These are phyloP conservation scores for Ceratocystis cacaofunesta DNA, from an alignment of 2,329 filamentous ascomycete species.

Conservation along the genomic window DNA sequence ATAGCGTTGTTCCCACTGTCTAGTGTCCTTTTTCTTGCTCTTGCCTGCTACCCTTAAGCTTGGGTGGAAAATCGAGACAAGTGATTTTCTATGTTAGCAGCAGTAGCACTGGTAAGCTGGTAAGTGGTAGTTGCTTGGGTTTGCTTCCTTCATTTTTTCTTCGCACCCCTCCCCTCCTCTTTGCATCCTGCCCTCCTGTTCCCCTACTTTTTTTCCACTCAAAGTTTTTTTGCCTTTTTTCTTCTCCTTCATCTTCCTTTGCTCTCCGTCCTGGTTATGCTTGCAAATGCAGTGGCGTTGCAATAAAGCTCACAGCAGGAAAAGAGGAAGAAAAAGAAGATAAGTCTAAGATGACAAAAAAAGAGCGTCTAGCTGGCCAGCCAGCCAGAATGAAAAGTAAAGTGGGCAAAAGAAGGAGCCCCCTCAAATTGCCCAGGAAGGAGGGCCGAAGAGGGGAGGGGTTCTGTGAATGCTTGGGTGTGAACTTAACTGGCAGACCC, in stretches of 20 bases:
- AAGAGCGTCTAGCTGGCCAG: neutral
- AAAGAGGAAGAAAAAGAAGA: neutral
- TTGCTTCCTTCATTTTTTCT: neutral
- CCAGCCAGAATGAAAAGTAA: neutral
- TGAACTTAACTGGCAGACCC: neutral
- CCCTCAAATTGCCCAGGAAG: neutral
- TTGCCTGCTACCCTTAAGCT: neutral
- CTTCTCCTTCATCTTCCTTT: neutral
- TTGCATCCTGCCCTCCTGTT: neutral
- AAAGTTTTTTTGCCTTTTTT: neutral
- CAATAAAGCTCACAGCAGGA: neutral
- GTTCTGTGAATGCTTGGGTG: neutral
- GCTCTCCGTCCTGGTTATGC: neutral
- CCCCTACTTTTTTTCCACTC: neutral
- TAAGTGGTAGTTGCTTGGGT: slow-evolving; percentile 1
- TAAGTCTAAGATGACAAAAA: neutral
- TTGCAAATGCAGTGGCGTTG: no score
- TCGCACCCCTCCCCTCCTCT: neutral
- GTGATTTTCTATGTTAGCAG: neutral
- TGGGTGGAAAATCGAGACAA: neutral
- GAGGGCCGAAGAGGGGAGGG: neutral
- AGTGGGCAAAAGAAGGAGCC: neutral
- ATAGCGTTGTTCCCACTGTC: neutral
- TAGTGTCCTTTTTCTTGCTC: neutral
- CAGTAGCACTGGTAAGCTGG: neutral